Evolutionary conservation across 1,284 basidiomycete species (phyloP).

Genomic region (Coniferiporia sulphurascens): DNA sequence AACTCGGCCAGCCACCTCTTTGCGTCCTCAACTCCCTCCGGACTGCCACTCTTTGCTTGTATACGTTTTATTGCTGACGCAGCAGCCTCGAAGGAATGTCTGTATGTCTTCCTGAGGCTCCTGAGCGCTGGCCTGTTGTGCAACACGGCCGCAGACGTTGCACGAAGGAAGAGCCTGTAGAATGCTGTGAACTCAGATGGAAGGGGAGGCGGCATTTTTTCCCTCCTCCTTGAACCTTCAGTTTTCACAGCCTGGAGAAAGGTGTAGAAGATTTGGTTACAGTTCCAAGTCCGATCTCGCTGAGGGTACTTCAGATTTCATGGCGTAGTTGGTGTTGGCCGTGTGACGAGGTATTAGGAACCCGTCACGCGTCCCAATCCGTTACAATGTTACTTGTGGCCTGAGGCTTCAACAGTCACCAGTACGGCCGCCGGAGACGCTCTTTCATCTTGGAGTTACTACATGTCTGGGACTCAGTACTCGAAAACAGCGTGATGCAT

Average conservation of each 20-base stretch:
- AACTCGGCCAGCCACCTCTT: conserved; percentile 45
- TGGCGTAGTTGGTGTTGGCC: no score
- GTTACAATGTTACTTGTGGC: no score
- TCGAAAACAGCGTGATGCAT: no score
- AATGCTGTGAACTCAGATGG: conserved; percentile 52
- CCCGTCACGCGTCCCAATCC: no score
- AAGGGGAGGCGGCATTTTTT: conserved; percentile 24
- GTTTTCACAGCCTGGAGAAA: neutral
- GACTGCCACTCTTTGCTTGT: neutral
- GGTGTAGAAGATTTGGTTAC: neutral
- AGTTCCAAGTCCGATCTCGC: no score
- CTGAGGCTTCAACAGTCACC: no score
- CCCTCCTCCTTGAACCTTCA: neutral
- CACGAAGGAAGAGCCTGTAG: conserved; percentile 59
- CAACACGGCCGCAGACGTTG: conserved; percentile 57
- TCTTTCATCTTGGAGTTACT: no score
- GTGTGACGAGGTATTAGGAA: no score
- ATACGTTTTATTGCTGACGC: conserved; percentile 39
- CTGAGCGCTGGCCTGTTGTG: conserved; percentile 41
- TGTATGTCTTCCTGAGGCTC: conserved; percentile 46
- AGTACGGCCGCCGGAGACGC: no score
- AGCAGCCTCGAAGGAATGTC: conserved; percentile 52
- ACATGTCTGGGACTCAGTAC: no score
- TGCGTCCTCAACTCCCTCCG: conserved; percentile 28
- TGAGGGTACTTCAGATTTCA: no score